A percentile compares a stretch with the other conserved stretches of the same genome.
Evolutionary conservation across 2,329 filamentous ascomycete genomes (phyloP).

Genomic region (Sporothrix mexicana): DNA sequence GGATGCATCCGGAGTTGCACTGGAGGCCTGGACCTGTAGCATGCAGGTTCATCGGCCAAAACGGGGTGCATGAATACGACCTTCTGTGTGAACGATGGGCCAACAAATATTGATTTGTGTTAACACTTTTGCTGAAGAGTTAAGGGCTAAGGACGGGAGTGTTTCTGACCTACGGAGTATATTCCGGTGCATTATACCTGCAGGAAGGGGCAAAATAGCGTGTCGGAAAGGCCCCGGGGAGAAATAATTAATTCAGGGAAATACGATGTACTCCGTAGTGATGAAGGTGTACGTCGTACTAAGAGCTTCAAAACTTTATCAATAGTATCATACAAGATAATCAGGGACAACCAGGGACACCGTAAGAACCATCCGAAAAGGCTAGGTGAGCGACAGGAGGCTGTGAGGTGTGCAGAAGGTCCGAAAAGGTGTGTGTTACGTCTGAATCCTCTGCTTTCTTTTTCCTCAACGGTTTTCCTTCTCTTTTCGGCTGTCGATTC

Average conservation of each 20-base stretch:
- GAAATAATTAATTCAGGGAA: not conserved
- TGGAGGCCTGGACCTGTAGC: conserved; percentile 3
- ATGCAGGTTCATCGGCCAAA: conserved; percentile 25
- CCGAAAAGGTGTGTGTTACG: not conserved
- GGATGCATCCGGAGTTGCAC: not conserved
- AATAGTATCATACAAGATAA: too few relatives aligned
- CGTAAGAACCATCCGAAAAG: too few relatives aligned
- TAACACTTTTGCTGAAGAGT: too few relatives aligned
- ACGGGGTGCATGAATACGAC: conserved; percentile 17
- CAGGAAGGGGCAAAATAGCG: not conserved
- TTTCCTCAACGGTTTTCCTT: not conserved
- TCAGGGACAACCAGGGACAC: not conserved
- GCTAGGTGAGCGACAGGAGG: conserved; percentile 1
- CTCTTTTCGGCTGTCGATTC: not conserved
- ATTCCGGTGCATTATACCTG: conserved; percentile 11
- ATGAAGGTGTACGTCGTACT: too few relatives aligned
- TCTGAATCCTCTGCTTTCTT: conserved; percentile 23
- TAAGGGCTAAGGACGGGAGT: not conserved
- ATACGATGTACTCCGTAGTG: too few relatives aligned
- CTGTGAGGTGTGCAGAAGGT: too few relatives aligned
- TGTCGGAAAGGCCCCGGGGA: not conserved
- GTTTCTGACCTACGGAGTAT: conserved; percentile 16
- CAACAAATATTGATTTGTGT: not conserved
- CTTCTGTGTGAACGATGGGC: not conserved
- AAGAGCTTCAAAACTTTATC: too few relatives aligned